Conservation (phyloP, 495 filamentous ascomycete genomes). For the Talaromyces thailandensis region DNA sequence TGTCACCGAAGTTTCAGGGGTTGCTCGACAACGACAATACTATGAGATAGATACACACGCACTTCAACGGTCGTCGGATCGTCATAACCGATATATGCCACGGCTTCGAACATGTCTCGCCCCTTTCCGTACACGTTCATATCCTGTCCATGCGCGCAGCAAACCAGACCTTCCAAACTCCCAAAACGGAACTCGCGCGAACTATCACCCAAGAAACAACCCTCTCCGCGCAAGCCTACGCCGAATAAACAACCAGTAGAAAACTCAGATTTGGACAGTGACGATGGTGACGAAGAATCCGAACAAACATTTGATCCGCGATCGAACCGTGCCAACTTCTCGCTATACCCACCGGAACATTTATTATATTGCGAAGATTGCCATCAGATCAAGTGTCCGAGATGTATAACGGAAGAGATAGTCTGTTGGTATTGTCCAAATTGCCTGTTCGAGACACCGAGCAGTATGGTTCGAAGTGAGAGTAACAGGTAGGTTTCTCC, state of each 20-base stretch:
- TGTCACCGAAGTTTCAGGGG: background rate
- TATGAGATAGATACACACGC: background rate
- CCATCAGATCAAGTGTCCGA: slow-evolving; percentile 85
- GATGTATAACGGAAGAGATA: slow-evolving; percentile 87
- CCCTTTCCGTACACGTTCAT: slow-evolving; percentile 85
- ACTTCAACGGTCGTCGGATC: background rate
- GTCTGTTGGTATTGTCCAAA: slow-evolving; percentile 92
- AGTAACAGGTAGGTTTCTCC: slow-evolving; percentile 66
- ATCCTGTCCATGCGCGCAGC: slow-evolving; percentile 80
- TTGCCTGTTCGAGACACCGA: slow-evolving; percentile 91
- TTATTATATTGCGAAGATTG: slow-evolving; percentile 95
- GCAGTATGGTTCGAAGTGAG: slow-evolving; percentile 79
- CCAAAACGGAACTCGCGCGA: slow-evolving; percentile 31
- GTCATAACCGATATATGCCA: background rate
- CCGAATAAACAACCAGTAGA: background rate
- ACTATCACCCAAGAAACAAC: slow-evolving; percentile 29
- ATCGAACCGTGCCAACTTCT: slow-evolving; percentile 74
- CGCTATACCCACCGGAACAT: slow-evolving; percentile 87
- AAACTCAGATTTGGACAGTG: slow-evolving; percentile 7
- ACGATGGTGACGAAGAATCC: slow-evolving; percentile 55
- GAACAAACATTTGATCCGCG: slow-evolving; percentile 80
- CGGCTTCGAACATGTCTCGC: slow-evolving; percentile 42
- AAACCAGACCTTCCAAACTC: slow-evolving; percentile 28
- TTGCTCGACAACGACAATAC: background rate
- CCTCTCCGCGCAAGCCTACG: slow-evolving; percentile 7